Percentiles rank a stretch among this genome's conserved stretches.
Conservation (phyloP, 495 filamentous ascomycete genomes). For the Trichoderma reesei region DNA sequence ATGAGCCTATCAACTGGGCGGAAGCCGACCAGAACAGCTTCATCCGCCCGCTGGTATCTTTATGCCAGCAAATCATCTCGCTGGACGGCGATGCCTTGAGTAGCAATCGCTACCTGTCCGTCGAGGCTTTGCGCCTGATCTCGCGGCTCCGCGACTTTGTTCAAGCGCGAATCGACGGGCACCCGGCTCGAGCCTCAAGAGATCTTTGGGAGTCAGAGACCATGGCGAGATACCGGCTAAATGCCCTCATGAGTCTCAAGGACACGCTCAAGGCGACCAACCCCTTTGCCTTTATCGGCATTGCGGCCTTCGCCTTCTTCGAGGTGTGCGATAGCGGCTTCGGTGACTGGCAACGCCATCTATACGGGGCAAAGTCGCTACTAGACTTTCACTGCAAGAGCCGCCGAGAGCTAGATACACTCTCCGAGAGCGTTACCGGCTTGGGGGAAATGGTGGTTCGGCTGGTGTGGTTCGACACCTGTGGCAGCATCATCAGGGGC, state of each 20-base stretch:
- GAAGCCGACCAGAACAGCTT: constrained; percentile 27
- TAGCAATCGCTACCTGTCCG: constrained; percentile 15
- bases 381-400: constrained; percentile 26
- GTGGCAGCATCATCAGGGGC: constrained; percentile 21
- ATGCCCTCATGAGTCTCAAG: constrained; percentile 22
- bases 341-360: constrained; percentile 27
- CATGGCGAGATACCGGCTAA: constrained; percentile 24
- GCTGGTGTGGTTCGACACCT: constrained; percentile 28
- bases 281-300: constrained; percentile 26
- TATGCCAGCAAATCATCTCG: constrained; percentile 25
- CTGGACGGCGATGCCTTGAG: constrained; percentile 19
- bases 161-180: not conserved
- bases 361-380: constrained; percentile 26
- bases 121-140: not conserved
- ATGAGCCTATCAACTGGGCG: constrained; percentile 9
- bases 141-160: constrained; percentile 4
- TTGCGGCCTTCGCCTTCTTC: constrained; percentile 28
- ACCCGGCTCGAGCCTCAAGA: not conserved
- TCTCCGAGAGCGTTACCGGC: constrained; percentile 19
- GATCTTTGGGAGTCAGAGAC: constrained; percentile 14
- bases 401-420: constrained; percentile 19
- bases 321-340: constrained; percentile 27
- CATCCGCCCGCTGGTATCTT: constrained; percentile 23
- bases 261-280: constrained; percentile 24
- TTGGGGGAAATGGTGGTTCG: constrained; percentile 23